Base-by-base conservation (phyloP, 495 filamentous ascomycete species). In the Elasticomyces elasticus region DNA sequence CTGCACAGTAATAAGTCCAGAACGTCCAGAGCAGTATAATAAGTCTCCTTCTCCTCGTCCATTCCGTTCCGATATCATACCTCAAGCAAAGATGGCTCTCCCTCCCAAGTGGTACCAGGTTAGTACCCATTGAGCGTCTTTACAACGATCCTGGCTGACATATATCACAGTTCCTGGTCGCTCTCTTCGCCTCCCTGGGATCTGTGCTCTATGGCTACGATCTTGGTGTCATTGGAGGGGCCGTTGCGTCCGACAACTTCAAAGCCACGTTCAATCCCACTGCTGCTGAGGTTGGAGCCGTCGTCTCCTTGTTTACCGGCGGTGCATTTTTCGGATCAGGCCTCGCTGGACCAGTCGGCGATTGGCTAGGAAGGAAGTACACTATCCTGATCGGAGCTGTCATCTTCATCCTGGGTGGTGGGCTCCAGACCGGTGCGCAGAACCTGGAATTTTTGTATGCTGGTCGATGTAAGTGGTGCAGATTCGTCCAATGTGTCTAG, bases 271-370 rank as follows among this genome's bases (percentile, higher is more conserved):
- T 83, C 64, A 63, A 74, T 0, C 69, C 79, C 6, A 69, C 71
- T 50, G 64, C 70, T 41, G 73, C 76, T 28, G 69, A 85, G 62
- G 79, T 68, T 80, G 82, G 82, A 48, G 71, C 82, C 30, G 82
- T 86, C 0, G 82, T 86, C 15, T 81, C 81, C 0, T 68, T 86
- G 42, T 86, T 86, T 67, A 86, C 82, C 0, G 82, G 82, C 46
- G 73, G 81, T 30, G 75, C 74, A 5, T 78, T 79, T 69, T 74
- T 75, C 57, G 78, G 78, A 26, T 74, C 77, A 41, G 71, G 67
- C 47, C 65, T 74, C 28, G 78, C 74, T 25, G 78, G 78, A 6
- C 73, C 67, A 24, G 38, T 68, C 11, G 70, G 66, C 28, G 76
- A 79, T 52, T 59, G 15, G 35, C 56, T 76, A 17, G 75, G 76